Evolutionary conservation across 305 asterid species (phyloP), one percentile per base, ranked within the genome.

Genomic region (Solanum hybrid): DNA sequence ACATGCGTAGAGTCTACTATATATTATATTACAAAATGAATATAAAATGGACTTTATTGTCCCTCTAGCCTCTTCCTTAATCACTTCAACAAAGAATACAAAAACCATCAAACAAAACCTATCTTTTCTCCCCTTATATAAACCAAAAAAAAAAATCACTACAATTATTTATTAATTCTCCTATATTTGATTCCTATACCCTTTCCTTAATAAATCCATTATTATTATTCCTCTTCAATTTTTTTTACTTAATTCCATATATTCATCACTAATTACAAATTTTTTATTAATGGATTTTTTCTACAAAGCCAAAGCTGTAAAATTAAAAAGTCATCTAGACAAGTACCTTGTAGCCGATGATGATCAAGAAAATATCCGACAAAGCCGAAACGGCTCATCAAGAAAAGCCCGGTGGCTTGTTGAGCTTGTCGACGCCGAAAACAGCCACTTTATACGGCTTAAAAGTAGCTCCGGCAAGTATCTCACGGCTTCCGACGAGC

Each of bases 271-370:
- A 37, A 26, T 38, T 11, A 37, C 85, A 78, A 79, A n/a, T 17
- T 6, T 0, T 0, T 42, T 12, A 11, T 27, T 35, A 19, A 97
- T 97, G 99, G 98, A 97, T 17, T 92, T 95, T 87, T 97, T 97
- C 92, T 90, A 60, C 51, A 93, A 95, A 45, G 91, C 93, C 7
- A 94, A 94, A 73, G 98, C 94, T 1, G 98, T 97, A 9, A 93
- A 88, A 86, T 94, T 97, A 7, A 93, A 90, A 78, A 94, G 97
- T 91, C 99, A 96, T 93, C 87, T 94, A 3, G 94, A 92, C 92
- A 97, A 96, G 85, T 97, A 95, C 94, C 78, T 97, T 29, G 93
- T 93, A 34, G 98, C 99, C 89, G 98, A 92, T 71, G 99, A 97
- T 27, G 99, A 97, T 51, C 96, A 93, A 32, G 26, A 88, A 35